These are phyloP conservation scores for Xerocomellus intermedius DNA, from an alignment of 768 basidiomycete genomes.

Conservation along the genomic window DNA sequence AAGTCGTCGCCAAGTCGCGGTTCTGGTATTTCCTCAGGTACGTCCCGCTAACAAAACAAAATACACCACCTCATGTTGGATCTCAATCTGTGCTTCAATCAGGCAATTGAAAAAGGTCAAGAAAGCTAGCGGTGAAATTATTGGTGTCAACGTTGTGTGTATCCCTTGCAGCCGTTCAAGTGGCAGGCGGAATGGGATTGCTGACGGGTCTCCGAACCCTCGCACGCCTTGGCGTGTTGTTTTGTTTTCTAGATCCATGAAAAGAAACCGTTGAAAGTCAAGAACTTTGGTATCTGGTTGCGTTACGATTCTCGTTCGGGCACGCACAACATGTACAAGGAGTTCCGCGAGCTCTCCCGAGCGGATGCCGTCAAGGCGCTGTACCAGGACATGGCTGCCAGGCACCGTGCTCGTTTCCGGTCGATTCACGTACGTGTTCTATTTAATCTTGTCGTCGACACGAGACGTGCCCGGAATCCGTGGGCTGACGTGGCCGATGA, in stretches of 20 bases:
- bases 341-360: slow-evolving; percentile 93
- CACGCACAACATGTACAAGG: slow-evolving; percentile 99
- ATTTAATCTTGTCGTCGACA: neutral
- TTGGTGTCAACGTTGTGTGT: slow-evolving; percentile 96
- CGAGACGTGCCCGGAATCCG: neutral
- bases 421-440: slow-evolving; percentile 83
- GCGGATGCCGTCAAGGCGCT: slow-evolving; percentile 94
- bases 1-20: slow-evolving; percentile 97
- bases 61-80: neutral
- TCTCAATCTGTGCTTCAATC: neutral
- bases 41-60: slow-evolving; percentile 21
- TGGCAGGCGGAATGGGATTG: slow-evolving; percentile 79
- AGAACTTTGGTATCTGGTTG: slow-evolving; percentile 99
- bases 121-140: slow-evolving; percentile 98
- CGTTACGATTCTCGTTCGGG: slow-evolving; percentile 99
- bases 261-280: slow-evolving; percentile 96
- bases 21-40: slow-evolving; percentile 99
- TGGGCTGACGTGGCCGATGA: neutral
- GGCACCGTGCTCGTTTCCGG: slow-evolving; percentile 98
- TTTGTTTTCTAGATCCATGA: slow-evolving; percentile 78
- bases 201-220: slow-evolving; percentile 38
- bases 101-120: slow-evolving; percentile 99
- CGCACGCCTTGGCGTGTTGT: slow-evolving; percentile 8
- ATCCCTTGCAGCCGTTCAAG: slow-evolving; percentile 74
- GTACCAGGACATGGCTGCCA: slow-evolving; percentile 99